Percentiles rank a stretch among this genome's conserved stretches.
phyloP scores from a whole-genome alignment of 192 early-diverging fungal genomes.

The Gamsiella multidivaricata region DNA sequence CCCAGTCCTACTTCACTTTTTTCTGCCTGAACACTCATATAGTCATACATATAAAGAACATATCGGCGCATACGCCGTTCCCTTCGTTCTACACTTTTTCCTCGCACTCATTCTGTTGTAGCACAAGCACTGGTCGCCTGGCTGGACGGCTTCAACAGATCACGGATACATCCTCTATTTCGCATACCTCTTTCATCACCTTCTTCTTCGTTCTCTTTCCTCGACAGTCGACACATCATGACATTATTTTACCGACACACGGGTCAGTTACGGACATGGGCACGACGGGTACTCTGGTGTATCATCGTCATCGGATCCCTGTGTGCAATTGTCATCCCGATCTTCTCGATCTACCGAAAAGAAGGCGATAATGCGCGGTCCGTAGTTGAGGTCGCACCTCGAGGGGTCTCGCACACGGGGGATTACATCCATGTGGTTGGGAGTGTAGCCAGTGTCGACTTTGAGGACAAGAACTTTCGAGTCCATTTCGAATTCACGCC shows the following conservation, averaged over 20 bases:
- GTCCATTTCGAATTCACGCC: slow-evolving; percentile 59
- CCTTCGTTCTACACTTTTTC: no score
- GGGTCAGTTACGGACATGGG: slow-evolving; percentile 33
- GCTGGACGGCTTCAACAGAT: no score
- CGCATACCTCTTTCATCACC: no score
- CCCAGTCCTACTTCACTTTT: no score
- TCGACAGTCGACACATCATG: slow-evolving; percentile 8
- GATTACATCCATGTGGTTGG: slow-evolving; percentile 53
- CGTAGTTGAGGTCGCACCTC: slow-evolving; percentile 33
- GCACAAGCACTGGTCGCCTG: no score
- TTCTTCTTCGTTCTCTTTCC: no score
- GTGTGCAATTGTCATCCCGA: slow-evolving; percentile 42
- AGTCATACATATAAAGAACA: no score
- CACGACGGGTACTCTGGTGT: slow-evolving; percentile 28
- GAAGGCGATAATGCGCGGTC: slow-evolving; percentile 39
- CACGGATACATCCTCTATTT: no score
- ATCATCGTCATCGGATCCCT: slow-evolving; percentile 33
- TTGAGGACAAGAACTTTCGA: slow-evolving; percentile 58
- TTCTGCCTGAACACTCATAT: no score
- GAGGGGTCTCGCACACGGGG: slow-evolving; percentile 39
- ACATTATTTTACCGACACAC: slow-evolving; percentile 20
- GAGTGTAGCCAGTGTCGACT: slow-evolving; percentile 57
- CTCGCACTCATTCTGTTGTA: no score
- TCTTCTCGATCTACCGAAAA: slow-evolving; percentile 37
- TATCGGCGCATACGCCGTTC: no score